A percentile compares a stretch with the other conserved stretches of the same genome.
These are phyloP conservation scores for Thuidium tamariscinum DNA, from an alignment of 225 moss, liverwort and hornwort species.

Conservation along the genomic window DNA sequence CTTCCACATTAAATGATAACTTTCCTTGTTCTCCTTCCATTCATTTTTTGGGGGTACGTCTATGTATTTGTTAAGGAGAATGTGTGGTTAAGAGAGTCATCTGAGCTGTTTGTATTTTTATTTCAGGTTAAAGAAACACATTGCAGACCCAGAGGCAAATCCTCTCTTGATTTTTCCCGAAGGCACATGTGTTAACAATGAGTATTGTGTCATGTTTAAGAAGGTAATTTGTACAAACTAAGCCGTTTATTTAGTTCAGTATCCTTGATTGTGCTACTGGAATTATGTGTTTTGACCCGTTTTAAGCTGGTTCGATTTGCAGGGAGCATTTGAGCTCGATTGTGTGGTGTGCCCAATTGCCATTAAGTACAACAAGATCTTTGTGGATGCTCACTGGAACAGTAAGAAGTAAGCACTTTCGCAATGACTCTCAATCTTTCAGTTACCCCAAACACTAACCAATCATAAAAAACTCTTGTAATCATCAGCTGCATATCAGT, in stretches of 20 bases:
- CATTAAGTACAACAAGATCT: constrained; percentile 99
- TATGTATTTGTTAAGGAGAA: background rate
- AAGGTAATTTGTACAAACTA: constrained; percentile 42
- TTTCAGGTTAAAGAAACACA: constrained; percentile 70
- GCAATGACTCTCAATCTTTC: background rate
- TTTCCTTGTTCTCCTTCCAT: background rate
- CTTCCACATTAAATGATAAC: background rate
- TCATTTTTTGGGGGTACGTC: background rate
- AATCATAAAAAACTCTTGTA: background rate
- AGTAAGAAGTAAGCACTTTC: constrained; percentile 78
- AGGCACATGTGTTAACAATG: constrained; percentile 98
- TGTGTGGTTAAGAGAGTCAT: background rate
- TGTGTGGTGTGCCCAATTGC: constrained; percentile 90
- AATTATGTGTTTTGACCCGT: background rate
- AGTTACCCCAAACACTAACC: background rate
- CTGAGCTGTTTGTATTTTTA: background rate
- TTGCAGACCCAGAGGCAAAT: constrained; percentile 63
- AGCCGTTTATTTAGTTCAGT: background rate
- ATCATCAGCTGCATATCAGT: background rate
- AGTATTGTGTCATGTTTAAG: constrained; percentile 97
- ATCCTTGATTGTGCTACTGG: background rate
- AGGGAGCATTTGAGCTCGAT: constrained; percentile 99
- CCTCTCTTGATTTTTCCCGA: constrained; percentile 94
- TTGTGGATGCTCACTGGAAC: constrained; percentile 99
- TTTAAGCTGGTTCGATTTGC: background rate